Percentiles rank a stretch among this genome's conserved stretches.
phyloP scores from a whole-genome alignment of 306 rosid genomes.

The Cotoneaster glaucophyllus region DNA sequence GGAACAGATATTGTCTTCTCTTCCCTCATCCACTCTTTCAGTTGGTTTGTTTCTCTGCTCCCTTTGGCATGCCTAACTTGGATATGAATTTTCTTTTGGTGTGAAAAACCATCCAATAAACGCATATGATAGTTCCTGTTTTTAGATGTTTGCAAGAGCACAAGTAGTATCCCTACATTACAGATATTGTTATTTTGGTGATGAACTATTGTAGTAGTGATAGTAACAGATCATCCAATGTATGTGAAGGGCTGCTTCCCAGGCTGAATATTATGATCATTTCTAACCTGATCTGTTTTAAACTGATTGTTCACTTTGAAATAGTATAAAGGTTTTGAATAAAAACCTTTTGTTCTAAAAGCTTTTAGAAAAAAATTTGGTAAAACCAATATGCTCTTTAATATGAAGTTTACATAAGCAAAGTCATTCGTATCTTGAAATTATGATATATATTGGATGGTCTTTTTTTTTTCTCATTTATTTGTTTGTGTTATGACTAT shows the following conservation, averaged over 20 bases:
- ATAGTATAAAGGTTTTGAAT: background rate
- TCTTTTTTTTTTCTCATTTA: background rate
- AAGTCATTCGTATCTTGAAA: background rate
- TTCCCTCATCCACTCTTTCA: conserved; percentile 85
- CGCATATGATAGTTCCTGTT: background rate
- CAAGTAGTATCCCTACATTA: background rate
- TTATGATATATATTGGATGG: background rate
- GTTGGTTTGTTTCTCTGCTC: conserved; percentile 74
- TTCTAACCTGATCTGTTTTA: background rate
- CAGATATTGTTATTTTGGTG: background rate
- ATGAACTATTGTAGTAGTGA: background rate
- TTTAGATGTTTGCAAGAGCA: background rate
- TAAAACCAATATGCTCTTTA: background rate
- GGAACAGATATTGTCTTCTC: conserved; percentile 97
- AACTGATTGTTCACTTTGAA: background rate
- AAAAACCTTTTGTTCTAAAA: background rate
- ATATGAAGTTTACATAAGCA: background rate
- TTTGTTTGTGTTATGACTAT: background rate
- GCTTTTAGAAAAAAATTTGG: background rate
- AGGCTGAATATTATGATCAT: background rate
- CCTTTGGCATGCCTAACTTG: conserved; percentile 13
- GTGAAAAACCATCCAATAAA: background rate
- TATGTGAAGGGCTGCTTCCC: background rate
- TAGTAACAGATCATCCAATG: background rate
- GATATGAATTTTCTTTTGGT: background rate